These are phyloP conservation scores for Kurtzmaniella quercitrusa DNA, from an alignment of 1,139 yeast species.

Conservation along the genomic window DNA sequence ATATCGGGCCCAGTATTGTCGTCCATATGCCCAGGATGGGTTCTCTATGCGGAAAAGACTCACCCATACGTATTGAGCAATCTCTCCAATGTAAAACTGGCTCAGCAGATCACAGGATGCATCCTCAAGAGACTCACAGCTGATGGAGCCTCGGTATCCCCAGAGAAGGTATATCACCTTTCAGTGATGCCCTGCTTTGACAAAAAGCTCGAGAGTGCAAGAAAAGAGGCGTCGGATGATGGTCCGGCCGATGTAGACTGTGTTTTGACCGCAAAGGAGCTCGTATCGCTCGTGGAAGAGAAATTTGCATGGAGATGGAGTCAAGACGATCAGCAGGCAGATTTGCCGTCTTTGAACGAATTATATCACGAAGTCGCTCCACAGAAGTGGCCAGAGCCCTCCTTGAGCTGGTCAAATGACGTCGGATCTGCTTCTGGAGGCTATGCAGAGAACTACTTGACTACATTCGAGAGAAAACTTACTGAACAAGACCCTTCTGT, in stretches of 20 bases:
- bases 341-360: not conserved
- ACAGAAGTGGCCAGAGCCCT: conserved; percentile 50
- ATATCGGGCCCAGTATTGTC: conserved; percentile 47
- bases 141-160: conserved; percentile 12
- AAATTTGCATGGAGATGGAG: conserved; percentile 4
- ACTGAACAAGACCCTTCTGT: conserved; percentile 14
- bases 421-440: conserved; percentile 90
- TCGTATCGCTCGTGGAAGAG: conserved; percentile 59
- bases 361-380: conserved; percentile 44
- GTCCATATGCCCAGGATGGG: conserved; percentile 95
- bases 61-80: conserved; percentile 76
- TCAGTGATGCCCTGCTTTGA: conserved; percentile 97
- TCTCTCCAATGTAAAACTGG: conserved; percentile 67
- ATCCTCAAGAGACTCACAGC: conserved; percentile 54
- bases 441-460: conserved; percentile 62
- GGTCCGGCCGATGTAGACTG: conserved; percentile 72
- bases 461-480: conserved; percentile 18
- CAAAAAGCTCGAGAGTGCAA: conserved; percentile 89
- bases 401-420: conserved; percentile 66
- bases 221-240: conserved; percentile 54
- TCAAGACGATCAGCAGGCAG: conserved; percentile 12
- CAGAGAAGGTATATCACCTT: conserved; percentile 58
- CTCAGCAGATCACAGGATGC: conserved; percentile 90
- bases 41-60: conserved; percentile 90
- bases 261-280: conserved; percentile 87